These are phyloP conservation scores for Cystofilobasidium bisporidii DNA, from an alignment of 768 basidiomycete species.

Conservation along the genomic window DNA sequence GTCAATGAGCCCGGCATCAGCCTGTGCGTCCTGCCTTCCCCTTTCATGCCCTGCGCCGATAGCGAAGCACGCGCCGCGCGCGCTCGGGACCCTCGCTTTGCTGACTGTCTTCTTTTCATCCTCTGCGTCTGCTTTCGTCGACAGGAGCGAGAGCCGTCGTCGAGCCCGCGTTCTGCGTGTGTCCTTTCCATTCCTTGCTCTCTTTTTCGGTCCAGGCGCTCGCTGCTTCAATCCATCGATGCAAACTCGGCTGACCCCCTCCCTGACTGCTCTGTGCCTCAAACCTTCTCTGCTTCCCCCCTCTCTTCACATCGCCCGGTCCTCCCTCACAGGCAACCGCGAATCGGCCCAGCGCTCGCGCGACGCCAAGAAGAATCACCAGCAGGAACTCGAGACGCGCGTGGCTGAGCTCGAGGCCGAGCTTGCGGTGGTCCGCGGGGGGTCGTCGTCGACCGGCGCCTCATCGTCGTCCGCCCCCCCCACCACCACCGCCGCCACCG, in stretches of 20 bases:
- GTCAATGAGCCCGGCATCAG: constrained; percentile 27
- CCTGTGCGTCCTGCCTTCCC: constrained; percentile 8
- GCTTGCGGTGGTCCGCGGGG: not conserved
- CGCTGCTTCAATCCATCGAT: not conserved
- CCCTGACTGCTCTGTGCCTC: not conserved
- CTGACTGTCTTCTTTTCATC: not conserved
- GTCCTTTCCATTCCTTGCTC: not conserved
- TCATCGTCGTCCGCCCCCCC: not conserved
- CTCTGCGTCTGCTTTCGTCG: not conserved
- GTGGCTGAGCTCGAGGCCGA: constrained; percentile 20
- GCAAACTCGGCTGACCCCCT: too few relatives aligned
- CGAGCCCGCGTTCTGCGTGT: constrained; percentile 28
- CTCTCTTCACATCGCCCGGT: not conserved
- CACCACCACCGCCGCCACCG: not conserved
- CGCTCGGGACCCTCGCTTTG: too few relatives aligned
- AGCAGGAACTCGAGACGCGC: constrained; percentile 20
- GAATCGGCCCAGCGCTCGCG: constrained; percentile 26
- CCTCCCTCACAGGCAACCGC: constrained; percentile 18
- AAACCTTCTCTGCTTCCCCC: not conserved
- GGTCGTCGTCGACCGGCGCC: not conserved
- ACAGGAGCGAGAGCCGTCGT: constrained; percentile 22
- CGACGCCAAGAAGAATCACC: constrained; percentile 29
- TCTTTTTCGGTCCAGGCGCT: not conserved
- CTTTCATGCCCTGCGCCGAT: not conserved
- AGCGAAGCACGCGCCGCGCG: too few relatives aligned